Percentiles rank a stretch among this genome's conserved stretches.
phyloP scores from a whole-genome alignment of 495 filamentous ascomycete species.

The Melanomma pulvis-pyrius region DNA sequence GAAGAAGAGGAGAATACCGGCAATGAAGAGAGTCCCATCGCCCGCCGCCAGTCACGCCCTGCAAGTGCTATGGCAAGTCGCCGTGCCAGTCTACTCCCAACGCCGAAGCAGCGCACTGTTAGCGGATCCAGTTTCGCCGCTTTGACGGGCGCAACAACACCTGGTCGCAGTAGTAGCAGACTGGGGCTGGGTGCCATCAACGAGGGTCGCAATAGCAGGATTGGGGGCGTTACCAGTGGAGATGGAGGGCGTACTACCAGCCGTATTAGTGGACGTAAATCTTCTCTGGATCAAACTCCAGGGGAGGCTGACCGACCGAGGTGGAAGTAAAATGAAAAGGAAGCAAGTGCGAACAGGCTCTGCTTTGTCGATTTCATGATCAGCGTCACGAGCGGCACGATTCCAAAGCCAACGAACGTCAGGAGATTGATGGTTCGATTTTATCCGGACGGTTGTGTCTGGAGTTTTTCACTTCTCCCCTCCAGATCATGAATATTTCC shows the following conservation, averaged over 20 bases:
- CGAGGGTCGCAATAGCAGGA: conserved; percentile 18
- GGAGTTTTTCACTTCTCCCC: not conserved
- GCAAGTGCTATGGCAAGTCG: conserved; percentile 43
- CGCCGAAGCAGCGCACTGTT: conserved; percentile 45
- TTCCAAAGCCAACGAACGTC: not conserved
- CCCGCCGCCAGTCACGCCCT: conserved; percentile 25
- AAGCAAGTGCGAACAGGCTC: not conserved
- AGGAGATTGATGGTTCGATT: not conserved
- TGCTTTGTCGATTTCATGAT: not conserved
- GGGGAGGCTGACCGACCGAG: not conserved
- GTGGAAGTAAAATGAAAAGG: not conserved
- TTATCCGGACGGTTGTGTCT: not conserved
- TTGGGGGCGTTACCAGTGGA: not conserved
- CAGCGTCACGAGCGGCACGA: not conserved
- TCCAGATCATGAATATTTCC: not conserved
- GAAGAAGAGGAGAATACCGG: conserved; percentile 9
- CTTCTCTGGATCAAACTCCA: not conserved
- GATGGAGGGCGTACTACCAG: not conserved
- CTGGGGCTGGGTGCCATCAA: conserved; percentile 21
- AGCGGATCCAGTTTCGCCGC: conserved; percentile 15
- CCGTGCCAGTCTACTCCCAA: conserved; percentile 57
- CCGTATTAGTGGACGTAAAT: conserved; percentile 1
- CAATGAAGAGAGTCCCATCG: conserved; percentile 28
- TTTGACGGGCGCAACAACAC: not conserved
- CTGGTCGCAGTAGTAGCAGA: conserved; percentile 19